Evolutionary conservation across 2,329 filamentous ascomycete genomes (phyloP).

Genomic region (Cladosporium sphaerospermum): DNA sequence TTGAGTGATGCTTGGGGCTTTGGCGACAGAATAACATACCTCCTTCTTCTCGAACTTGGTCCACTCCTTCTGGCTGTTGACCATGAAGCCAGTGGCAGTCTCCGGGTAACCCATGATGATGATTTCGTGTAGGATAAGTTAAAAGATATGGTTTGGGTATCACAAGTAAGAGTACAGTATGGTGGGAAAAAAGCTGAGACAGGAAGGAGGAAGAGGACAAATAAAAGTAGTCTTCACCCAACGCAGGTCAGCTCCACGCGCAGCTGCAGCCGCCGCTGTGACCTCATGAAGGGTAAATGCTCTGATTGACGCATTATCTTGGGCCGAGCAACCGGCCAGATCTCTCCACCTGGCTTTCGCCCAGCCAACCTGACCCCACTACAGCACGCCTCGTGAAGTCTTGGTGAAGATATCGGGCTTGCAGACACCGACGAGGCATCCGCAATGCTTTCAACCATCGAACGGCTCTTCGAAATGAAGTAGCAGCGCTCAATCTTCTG

Average conservation of each 20-base stretch:
- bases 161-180: too few species aligned
- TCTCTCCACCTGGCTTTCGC: constrained; percentile 5
- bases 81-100: constrained; percentile 44
- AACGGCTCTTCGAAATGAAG: too few species aligned
- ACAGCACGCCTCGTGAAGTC: not conserved
- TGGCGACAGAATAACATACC: constrained; percentile 31
- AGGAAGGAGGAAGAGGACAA: constrained; percentile 13
- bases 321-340: constrained; percentile 5
- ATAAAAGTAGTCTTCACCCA: not conserved
- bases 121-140: not conserved
- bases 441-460: too few species aligned
- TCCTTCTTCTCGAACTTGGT: constrained; percentile 52
- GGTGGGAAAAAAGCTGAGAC: constrained; percentile 10
- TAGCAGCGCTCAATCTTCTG: too few species aligned
- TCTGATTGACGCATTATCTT: constrained; percentile 11
- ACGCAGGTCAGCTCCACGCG: not conserved
- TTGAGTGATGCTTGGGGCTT: not conserved
- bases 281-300: constrained; percentile 9
- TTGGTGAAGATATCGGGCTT: too few species aligned
- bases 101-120: constrained; percentile 45
- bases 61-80: constrained; percentile 55
- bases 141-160: not conserved
- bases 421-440: too few species aligned
- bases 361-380: constrained; percentile 6
- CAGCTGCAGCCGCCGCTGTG: constrained; percentile 5